Percentiles rank a stretch among this genome's conserved stretches.
These are phyloP conservation scores for Lasiosphaeria miniovina DNA, from an alignment of 495 filamentous ascomycete species.

Conservation along the genomic window DNA sequence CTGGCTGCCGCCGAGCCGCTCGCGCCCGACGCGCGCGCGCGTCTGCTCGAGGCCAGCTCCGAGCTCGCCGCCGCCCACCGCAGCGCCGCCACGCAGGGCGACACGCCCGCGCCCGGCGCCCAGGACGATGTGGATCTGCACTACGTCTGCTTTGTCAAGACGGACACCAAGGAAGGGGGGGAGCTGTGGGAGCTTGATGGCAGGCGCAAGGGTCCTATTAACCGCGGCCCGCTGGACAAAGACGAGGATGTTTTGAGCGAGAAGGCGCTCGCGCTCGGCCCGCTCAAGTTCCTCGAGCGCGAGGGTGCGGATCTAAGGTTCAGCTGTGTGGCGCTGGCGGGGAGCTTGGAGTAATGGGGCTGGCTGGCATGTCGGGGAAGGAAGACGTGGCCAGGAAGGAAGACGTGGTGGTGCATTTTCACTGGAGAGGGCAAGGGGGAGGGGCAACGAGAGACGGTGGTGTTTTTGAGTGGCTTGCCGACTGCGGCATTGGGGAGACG, in stretches of 20 bases:
- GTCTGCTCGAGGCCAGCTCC: conserved; percentile 68
- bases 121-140: conserved; percentile 70
- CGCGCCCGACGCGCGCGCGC: conserved; percentile 56
- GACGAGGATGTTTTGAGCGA: conserved; percentile 69
- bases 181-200: conserved; percentile 86
- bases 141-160: conserved; percentile 84
- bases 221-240: conserved; percentile 50
- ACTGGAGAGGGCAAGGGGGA: no score
- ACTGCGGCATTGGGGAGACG: no score
- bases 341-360: conserved; percentile 53
- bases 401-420: no score
- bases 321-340: conserved; percentile 68
- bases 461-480: no score
- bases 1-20: conserved; percentile 48
- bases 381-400: no score
- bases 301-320: conserved; percentile 69
- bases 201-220: conserved; percentile 64
- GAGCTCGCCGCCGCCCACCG: conserved; percentile 70
- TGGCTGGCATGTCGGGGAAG: no score
- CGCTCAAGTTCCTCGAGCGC: conserved; percentile 59
- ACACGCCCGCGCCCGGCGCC: conserved; percentile 67
- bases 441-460: no score
- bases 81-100: conserved; percentile 66
- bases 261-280: conserved; percentile 60
- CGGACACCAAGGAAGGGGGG: conserved; percentile 40